Percentiles rank a stretch among this genome's conserved stretches.
Conservation (phyloP, 345 rosid species). For the Pugionium cornutum region DNA sequence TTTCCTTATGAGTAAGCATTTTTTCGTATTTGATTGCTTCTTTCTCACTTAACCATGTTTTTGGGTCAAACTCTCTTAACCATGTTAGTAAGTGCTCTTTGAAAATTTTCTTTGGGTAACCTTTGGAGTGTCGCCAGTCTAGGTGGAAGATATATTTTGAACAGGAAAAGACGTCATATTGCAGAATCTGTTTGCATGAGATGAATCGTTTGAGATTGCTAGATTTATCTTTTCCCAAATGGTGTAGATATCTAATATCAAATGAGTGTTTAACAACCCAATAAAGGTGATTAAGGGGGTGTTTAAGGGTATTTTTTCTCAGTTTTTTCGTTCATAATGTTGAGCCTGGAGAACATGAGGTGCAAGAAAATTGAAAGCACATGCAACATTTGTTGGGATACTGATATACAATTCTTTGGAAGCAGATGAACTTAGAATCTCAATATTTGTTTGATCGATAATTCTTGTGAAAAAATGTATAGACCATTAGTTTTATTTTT, state of each 20-base stretch:
- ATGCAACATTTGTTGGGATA: constrained; percentile 16
- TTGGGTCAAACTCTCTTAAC: neutral
- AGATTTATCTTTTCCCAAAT: too few relatives aligned
- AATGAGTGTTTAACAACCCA: too few relatives aligned
- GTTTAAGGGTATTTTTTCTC: constrained; percentile 9
- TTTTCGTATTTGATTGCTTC: constrained; percentile 7
- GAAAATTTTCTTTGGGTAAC: constrained; percentile 2
- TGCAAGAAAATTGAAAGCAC: constrained; percentile 4
- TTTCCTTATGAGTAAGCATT: neutral
- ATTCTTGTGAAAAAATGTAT: neutral
- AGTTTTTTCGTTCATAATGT: neutral
- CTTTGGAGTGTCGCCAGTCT: constrained; percentile 1
- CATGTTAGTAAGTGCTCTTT: constrained; percentile 21
- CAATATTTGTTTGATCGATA: neutral
- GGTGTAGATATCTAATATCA: too few relatives aligned
- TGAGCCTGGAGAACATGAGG: constrained; percentile 25
- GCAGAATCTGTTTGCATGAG: too few relatives aligned
- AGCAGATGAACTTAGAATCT: constrained; percentile 12
- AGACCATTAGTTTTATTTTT: neutral
- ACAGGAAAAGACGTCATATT: neutral
- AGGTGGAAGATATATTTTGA: neutral
- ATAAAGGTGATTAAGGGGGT: constrained; percentile 11
- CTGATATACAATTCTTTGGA: constrained; percentile 3
- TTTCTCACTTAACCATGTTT: constrained; percentile 7
- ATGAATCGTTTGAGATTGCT: too few relatives aligned